Conservation (phyloP, 345 rosid species). For the Salix brachista region DNA sequence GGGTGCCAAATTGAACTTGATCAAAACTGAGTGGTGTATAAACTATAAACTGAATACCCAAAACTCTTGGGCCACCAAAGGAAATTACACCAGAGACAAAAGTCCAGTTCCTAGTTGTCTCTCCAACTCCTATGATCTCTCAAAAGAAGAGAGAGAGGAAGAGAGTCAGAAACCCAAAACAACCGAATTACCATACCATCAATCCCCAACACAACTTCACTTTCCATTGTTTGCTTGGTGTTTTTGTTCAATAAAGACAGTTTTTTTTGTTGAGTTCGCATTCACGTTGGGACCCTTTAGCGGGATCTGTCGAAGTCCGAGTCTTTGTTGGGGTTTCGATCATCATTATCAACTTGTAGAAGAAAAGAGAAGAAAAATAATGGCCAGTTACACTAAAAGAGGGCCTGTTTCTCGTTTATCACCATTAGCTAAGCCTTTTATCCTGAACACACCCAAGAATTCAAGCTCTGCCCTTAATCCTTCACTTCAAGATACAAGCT, state of each 20-base stretch:
- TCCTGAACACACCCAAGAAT: conserved; percentile 15
- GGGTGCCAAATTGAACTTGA: not conserved
- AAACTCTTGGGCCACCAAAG: not conserved
- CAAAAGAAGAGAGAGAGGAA: not conserved
- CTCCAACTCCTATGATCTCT: not conserved
- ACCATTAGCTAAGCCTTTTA: conserved; percentile 40
- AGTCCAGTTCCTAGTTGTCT: not conserved
- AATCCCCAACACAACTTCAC: not conserved
- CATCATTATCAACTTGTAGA: not conserved
- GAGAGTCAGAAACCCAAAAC: not conserved
- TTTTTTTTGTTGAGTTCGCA: not conserved
- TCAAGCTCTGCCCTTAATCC: not conserved
- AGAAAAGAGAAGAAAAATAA: not conserved
- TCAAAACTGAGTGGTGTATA: not conserved
- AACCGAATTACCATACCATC: not conserved
- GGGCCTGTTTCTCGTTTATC: conserved; percentile 32
- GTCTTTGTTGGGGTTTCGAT: not conserved
- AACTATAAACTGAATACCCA: not conserved
- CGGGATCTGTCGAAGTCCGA: not conserved
- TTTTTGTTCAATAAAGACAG: not conserved
- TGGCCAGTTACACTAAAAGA: not conserved
- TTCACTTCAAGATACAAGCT: not conserved
- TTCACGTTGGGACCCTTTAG: not conserved
- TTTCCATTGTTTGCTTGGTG: not conserved
- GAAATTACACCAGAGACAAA: not conserved